Percentiles rank a stretch among this genome's conserved stretches.
phyloP scores from a whole-genome alignment of 305 asterid genomes.

The Solanum hybrid region DNA sequence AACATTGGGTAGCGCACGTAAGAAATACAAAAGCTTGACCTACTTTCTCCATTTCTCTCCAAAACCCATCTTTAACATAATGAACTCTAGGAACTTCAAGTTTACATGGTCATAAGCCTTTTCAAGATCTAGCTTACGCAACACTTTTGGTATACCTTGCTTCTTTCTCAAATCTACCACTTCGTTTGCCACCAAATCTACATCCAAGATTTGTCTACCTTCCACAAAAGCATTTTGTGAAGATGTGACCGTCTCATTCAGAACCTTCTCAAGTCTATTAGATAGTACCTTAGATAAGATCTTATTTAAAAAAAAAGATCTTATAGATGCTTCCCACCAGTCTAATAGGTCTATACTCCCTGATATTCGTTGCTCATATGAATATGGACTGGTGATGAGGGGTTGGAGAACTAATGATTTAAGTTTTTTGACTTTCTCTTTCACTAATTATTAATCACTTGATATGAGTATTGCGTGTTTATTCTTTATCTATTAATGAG shows the following conservation, averaged over 20 bases:
- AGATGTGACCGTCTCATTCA: background rate
- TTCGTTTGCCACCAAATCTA: background rate
- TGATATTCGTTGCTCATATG: background rate
- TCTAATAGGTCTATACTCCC: background rate
- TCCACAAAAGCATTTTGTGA: background rate
- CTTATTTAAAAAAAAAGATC: background rate
- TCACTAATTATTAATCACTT: no score
- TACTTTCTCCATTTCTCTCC: background rate
- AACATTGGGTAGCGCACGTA: background rate
- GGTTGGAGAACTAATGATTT: no score
- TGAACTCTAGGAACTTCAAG: background rate
- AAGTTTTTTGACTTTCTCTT: no score
- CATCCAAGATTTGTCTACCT: background rate
- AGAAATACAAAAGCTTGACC: background rate
- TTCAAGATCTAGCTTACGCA: background rate
- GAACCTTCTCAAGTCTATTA: background rate
- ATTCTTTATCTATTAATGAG: no score
- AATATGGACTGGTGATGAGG: no score
- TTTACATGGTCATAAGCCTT: background rate
- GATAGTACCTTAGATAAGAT: background rate
- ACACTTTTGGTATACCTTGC: background rate
- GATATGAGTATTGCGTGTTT: no score
- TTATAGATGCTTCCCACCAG: background rate
- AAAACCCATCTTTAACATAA: background rate
- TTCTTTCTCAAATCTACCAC: background rate